Conservation (phyloP, 306 rosid species). For the Gastrolobium villosum region DNA sequence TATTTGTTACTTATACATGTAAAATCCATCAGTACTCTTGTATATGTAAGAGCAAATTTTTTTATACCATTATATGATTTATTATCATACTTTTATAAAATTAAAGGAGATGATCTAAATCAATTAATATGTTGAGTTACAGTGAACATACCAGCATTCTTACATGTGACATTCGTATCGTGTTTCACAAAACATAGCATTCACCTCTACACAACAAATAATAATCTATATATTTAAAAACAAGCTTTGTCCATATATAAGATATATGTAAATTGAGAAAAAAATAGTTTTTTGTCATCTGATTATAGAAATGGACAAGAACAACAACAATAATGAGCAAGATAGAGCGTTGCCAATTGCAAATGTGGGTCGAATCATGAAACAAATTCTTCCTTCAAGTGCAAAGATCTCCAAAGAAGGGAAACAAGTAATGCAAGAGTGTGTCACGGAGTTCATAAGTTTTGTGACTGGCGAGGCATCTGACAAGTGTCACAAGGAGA, state of each 20-base stretch:
- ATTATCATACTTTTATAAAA: neutral
- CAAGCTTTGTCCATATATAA: conserved; percentile 18
- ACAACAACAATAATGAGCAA: conserved; percentile 46
- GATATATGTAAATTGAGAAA: neutral
- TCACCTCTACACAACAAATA: conserved; percentile 9
- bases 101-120: neutral
- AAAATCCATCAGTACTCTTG: neutral
- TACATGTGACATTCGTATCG: conserved; percentile 53
- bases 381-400: conserved; percentile 65
- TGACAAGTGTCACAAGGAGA: conserved; percentile 92
- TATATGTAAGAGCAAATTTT: neutral
- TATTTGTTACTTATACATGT: no score
- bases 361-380: conserved; percentile 89
- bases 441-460: conserved; percentile 90
- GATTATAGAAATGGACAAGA: conserved; percentile 56
- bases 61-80: neutral
- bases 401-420: conserved; percentile 87
- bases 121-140: neutral
- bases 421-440: conserved; percentile 81
- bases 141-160: conserved; percentile 30
- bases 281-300: neutral
- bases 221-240: conserved; percentile 10
- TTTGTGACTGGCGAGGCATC: conserved; percentile 86
- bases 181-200: conserved; percentile 50
- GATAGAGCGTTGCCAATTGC: conserved; percentile 77